phyloP scores from a whole-genome alignment of 2,329 filamentous ascomycete genomes.

The Fusarium sp. region DNA sequence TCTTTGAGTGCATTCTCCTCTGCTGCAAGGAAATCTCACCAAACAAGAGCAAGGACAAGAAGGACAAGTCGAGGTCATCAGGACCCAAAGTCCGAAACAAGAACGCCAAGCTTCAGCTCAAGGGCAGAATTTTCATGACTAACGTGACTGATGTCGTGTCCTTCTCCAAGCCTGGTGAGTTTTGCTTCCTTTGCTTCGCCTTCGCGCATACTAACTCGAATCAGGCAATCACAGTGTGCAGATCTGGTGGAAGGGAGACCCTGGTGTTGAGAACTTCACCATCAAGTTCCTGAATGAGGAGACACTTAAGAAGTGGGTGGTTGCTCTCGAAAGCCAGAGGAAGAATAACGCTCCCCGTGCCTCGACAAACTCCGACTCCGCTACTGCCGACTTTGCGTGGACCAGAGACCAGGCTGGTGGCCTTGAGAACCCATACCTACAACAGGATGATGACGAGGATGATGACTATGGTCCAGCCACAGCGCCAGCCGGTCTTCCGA shows the following conservation, averaged over 20 bases:
- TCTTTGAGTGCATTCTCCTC: conserved; percentile 94
- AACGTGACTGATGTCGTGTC: conserved; percentile 97
- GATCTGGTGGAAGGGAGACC: conserved; percentile 98
- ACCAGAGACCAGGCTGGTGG: conserved; percentile 74
- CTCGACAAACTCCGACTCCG: conserved; percentile 59
- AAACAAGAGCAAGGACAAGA: conserved; percentile 85
- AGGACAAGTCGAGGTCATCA: conserved; percentile 69
- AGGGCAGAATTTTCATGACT: conserved; percentile 98
- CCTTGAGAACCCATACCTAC: conserved; percentile 85
- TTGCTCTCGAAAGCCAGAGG: conserved; percentile 81
- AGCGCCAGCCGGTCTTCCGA: conserved; percentile 52
- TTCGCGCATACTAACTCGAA: conserved; percentile 43
- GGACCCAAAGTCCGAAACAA: conserved; percentile 70
- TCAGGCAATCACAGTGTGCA: conserved; percentile 92
- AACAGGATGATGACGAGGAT: conserved; percentile 70
- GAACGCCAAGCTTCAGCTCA: conserved; percentile 89
- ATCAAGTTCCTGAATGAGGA: conserved; percentile 95
- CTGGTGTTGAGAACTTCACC: conserved; percentile 94
- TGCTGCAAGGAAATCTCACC: conserved; percentile 96
- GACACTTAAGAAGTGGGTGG: conserved; percentile 91
- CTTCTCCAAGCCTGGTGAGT: conserved; percentile 85
- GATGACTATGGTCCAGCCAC: conserved; percentile 60
- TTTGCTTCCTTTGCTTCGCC: neutral
- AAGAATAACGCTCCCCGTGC: conserved; percentile 68
- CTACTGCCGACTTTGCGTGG: conserved; percentile 82